Percentiles rank a stretch among this genome's conserved stretches.
phyloP scores from a whole-genome alignment of 2,329 filamentous ascomycete genomes.

The Rachicladosporium sp. region DNA sequence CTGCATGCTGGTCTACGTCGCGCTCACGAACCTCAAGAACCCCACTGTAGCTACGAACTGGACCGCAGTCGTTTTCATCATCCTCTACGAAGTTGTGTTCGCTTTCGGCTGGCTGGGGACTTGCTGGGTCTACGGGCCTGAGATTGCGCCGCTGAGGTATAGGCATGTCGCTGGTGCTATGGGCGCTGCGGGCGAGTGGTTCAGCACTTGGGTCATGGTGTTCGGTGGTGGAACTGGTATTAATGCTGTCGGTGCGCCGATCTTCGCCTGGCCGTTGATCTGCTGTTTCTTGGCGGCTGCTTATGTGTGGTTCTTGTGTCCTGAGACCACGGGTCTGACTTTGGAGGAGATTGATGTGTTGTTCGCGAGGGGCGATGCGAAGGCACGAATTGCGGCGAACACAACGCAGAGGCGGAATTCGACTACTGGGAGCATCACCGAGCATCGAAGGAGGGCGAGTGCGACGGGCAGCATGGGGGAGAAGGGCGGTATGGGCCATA shows the following conservation, averaged over 20 bases:
- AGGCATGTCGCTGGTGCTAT: constrained; percentile 25
- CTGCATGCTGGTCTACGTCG: constrained; percentile 18
- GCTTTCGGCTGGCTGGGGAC: constrained; percentile 23
- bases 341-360: constrained; percentile 12
- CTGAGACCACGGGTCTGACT: constrained; percentile 13
- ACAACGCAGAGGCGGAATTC: neutral
- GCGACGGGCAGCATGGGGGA: too few relatives aligned
- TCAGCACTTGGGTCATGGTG: constrained; percentile 25
- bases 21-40: constrained; percentile 12
- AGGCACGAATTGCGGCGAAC: neutral
- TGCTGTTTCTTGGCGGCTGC: constrained; percentile 19
- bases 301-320: constrained; percentile 17
- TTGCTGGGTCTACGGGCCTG: constrained; percentile 25
- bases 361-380: constrained; percentile 8
- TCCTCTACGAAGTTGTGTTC: constrained; percentile 19
- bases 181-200: constrained; percentile 27
- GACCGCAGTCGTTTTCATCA: constrained; percentile 18
- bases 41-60: constrained; percentile 13
- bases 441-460: too few relatives aligned
- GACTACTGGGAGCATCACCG: neutral
- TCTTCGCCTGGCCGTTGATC: constrained; percentile 27
- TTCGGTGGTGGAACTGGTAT: constrained; percentile 25
- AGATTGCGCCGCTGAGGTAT: constrained; percentile 27
- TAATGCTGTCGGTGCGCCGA: constrained; percentile 24
- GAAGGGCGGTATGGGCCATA: too few relatives aligned